Conservation (phyloP, 2,329 filamentous ascomycete genomes). For the Intubia oerlemansii region DNA sequence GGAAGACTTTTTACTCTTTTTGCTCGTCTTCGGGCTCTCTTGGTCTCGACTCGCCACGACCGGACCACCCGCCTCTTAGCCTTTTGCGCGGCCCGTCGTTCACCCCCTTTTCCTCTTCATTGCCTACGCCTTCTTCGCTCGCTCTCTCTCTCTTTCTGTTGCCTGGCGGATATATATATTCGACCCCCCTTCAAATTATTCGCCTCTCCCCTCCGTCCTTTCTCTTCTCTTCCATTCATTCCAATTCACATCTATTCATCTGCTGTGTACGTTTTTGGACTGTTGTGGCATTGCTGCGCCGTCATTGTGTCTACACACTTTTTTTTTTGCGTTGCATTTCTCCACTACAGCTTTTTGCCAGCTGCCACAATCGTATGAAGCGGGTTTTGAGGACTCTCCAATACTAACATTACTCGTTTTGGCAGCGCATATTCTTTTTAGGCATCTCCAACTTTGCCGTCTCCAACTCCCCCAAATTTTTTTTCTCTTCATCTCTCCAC, state of each 20-base stretch:
- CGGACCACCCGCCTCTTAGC: slow-evolving; percentile 1
- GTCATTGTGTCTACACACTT: too few relatives aligned
- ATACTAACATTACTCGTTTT: too few relatives aligned
- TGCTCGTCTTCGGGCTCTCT: neutral
- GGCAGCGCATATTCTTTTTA: too few relatives aligned
- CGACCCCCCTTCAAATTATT: slow-evolving; percentile 1
- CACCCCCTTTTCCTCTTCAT: slow-evolving; percentile 2
- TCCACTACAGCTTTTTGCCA: too few relatives aligned
- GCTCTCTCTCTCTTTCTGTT: neutral
- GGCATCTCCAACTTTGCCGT: too few relatives aligned
- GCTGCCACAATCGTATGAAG: too few relatives aligned
- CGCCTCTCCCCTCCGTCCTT: slow-evolving; percentile 1
- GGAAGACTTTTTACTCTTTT: slow-evolving; percentile 3
- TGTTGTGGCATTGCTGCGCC: too few relatives aligned
- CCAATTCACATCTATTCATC: too few relatives aligned
- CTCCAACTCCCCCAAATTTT: neutral
- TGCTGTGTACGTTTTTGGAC: too few relatives aligned
- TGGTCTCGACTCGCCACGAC: slow-evolving; percentile 6
- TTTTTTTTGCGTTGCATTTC: too few relatives aligned
- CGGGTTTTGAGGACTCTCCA: too few relatives aligned
- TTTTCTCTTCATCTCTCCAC: neutral
- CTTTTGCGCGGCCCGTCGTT: slow-evolving; percentile 2
- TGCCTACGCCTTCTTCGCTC: neutral
- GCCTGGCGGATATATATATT: too few relatives aligned
- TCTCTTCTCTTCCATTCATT: neutral